Base-by-base conservation (phyloP, 2,329 filamentous ascomycete species). In the Colletotrichum cereale region DNA sequence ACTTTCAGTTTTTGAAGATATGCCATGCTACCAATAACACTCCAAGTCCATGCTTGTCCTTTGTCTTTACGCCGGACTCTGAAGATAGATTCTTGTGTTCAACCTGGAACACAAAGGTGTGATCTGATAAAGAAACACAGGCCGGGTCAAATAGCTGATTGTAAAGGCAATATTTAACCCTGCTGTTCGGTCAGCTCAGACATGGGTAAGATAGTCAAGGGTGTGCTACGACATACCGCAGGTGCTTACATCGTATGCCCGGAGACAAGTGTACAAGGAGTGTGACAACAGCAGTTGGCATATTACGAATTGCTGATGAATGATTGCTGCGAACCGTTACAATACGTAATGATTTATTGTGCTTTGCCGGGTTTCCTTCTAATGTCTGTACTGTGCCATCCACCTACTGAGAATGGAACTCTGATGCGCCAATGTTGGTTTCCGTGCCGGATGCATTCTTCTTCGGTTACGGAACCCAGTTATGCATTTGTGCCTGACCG, bases 301-400 rank as follows among this genome's bases (percentile, higher is more conserved):
- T 34, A 44, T 67, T 26, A 47, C n/a, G 21, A 16, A 7, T 29
- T 53, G 57, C 42, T 67, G 42, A 14, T 62, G 57, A 62, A 57
- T 62, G 26, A 44, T 24, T 16, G 11, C 26, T 29, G 31, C 2
- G 40, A 12, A 18, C 36, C 24, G 53, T 26, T 16, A 29, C 21
- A 36, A 38, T 31, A 34, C 16, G 18, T 18, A 55, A 40, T 40
- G 48, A 16, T 42, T 53, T 31, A 14, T 10, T 58, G 36, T 53
- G 31, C 34, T 42, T 42, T 42, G 3, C 24, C 36, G 5, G 21
- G 26, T 44, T 14, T 48, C 11, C 14, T 55, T 21, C 24, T 21
- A 50, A 24, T 11, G 31, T 40, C 24, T 29, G 11, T 48, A 53
- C 44, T 53, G 47, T 26, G 47, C 24, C 26, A n/a, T 31, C 24